Conservation (phyloP, 192 early-diverging fungal species). For the Chytriomyces sp. region DNA sequence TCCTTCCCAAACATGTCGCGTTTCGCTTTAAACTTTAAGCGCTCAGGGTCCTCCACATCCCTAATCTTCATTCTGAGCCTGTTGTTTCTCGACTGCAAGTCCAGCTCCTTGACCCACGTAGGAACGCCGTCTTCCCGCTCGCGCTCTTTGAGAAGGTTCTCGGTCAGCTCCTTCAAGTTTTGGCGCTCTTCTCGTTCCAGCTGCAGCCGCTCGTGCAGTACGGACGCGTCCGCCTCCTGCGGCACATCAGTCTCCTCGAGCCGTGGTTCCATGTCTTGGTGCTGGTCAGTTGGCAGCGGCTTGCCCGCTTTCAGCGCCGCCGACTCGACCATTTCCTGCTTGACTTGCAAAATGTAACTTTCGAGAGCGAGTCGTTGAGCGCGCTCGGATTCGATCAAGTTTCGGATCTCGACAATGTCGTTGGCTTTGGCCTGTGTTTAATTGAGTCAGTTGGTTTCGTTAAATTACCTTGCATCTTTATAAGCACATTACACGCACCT, state of each 20-base stretch:
- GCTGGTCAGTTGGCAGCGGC: neutral
- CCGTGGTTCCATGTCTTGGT: constrained; percentile 30
- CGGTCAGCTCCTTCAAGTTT: constrained; percentile 32
- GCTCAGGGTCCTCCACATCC: constrained; percentile 34
- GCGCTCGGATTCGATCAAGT: constrained; percentile 39
- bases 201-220: constrained; percentile 27
- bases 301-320: constrained; percentile 11
- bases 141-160: constrained; percentile 27
- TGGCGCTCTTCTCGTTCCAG: constrained; percentile 37
- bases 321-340: constrained; percentile 39
- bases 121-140: constrained; percentile 32
- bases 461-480: neutral
- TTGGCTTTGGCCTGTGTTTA: neutral
- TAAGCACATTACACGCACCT: neutral
- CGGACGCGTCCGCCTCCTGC: constrained; percentile 7
- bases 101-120: constrained; percentile 36
- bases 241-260: constrained; percentile 15
- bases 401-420: constrained; percentile 38
- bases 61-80: constrained; percentile 38
- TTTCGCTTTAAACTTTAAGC: constrained; percentile 39
- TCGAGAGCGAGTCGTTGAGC: constrained; percentile 38
- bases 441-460: no score
- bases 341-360: constrained; percentile 42
- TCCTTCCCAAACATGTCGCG: constrained; percentile 36
- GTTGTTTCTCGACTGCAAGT: constrained; percentile 37